Base-by-base conservation (phyloP, 257 asterid species). In the Capsicum baccatum region DNA sequence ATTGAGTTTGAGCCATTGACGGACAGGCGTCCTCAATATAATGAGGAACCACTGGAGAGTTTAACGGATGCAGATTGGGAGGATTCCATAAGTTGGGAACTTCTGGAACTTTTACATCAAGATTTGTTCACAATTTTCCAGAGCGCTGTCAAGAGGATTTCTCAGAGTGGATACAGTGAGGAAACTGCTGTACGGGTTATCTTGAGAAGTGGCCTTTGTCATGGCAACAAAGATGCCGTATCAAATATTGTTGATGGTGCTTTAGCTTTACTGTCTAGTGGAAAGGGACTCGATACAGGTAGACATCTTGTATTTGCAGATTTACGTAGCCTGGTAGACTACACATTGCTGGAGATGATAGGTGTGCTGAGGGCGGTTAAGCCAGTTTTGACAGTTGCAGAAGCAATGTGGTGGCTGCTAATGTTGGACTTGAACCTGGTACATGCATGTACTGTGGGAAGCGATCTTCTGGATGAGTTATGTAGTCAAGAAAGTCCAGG, bases 351-450 rank as follows among this genome's bases (percentile, higher is more conserved):
- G 50, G 99, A 96, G 91, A 96, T 96, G 98, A 80, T 94, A 79
- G 88, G 88, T 54, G 94, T 92, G 47, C 89, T 96, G 83, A 91
- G 92, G 83, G 97, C 92, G 88, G 90, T 93, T 84, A 88, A 89
- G 83, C 95, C 97, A 3, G 78, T 80, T 44, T 84, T 91, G 83
- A 88, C 92, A 12, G 84, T 94, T 80, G 85, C 86, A 8, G 97
- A 96, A 84, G 94, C 95, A 42, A 92, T 92, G 97, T 94, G 98
- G 98, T 83, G 85, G 83, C 90, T 96, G 44, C 88, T 96, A 58
- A 73, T 96, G 83, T 88, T 90, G 42, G 99, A 94, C 86, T 84
- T 92, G 68, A 92, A 92, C 89, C 91, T 96, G n/a, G 86, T 90
- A 55, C 91, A 86, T 63, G 97, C 94, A 8, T 93, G 97, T 57